Conservation (phyloP, 1,139 yeast genomes). For the Suhomyces wounanorum region DNA sequence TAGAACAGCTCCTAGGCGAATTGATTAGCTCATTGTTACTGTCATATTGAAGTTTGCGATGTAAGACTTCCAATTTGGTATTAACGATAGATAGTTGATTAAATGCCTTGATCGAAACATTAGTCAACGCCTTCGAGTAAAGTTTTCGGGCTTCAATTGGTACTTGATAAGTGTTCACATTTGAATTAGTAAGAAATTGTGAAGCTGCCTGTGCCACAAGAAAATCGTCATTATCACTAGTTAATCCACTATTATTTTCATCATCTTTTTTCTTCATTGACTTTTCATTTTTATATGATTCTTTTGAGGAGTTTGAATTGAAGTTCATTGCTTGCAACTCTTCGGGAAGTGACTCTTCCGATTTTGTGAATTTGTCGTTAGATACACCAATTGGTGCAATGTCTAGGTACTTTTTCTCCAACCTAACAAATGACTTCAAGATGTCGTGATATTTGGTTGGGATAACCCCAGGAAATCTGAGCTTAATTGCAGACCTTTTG, state of each 20-base stretch:
- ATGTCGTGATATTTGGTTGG: constrained; percentile 31
- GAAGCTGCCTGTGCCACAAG: constrained; percentile 43
- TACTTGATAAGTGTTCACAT: constrained; percentile 41
- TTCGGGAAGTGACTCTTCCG: constrained; percentile 26
- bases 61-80: constrained; percentile 53
- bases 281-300: neutral
- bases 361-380: constrained; percentile 33
- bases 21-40: constrained; percentile 39
- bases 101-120: constrained; percentile 30
- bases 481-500: constrained; percentile 43
- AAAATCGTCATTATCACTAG: constrained; percentile 25
- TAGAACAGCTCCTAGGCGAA: constrained; percentile 50
- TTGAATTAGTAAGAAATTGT: constrained; percentile 37
- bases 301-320: neutral
- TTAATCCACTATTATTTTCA: neutral
- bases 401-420: constrained; percentile 35
- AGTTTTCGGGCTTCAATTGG: constrained; percentile 38
- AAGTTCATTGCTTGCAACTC: constrained; percentile 17
- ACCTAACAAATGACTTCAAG: constrained; percentile 29
- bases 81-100: constrained; percentile 18
- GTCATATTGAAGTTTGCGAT: constrained; percentile 53
- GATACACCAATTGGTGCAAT: constrained; percentile 46
- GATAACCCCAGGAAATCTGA: constrained; percentile 57
- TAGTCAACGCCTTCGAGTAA: constrained; percentile 31
- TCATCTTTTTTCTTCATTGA: constrained; percentile 3